A percentile compares a stretch with the other conserved stretches of the same genome.
Evolutionary conservation across 768 basidiomycete species (phyloP).

Genomic region (Cantharellus anzutake): DNA sequence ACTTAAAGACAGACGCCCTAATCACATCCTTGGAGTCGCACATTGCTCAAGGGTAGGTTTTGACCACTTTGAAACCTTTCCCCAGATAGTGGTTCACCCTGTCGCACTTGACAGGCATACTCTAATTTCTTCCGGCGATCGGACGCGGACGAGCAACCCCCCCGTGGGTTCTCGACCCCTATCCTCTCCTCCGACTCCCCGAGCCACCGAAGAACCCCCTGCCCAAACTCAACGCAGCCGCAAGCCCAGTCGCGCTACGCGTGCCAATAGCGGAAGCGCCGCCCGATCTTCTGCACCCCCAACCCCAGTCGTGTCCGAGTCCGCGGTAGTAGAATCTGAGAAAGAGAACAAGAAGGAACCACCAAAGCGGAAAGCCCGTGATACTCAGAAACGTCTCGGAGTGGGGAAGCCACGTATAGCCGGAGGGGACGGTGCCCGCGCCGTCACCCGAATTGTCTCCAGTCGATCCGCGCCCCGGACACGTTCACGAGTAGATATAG

Average conservation of each 20-base stretch:
- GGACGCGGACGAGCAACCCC: neutral
- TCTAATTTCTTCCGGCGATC: neutral
- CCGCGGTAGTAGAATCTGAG: neutral
- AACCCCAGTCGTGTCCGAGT: neutral
- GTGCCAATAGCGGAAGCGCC: neutral
- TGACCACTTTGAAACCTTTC: neutral
- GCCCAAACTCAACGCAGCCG: neutral
- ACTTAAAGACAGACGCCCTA: neutral
- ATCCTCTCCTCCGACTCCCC: neutral
- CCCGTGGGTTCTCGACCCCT: neutral
- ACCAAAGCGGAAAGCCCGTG: neutral
- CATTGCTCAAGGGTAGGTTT: neutral
- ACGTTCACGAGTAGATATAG: neutral
- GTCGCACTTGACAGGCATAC: neutral
- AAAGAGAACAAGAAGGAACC: conserved; percentile 1
- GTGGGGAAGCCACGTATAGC: neutral
- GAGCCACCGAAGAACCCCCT: neutral
- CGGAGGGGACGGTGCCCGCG: neutral
- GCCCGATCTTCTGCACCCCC: neutral
- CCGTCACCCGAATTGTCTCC: neutral
- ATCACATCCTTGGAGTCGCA: neutral
- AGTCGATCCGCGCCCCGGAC: neutral
- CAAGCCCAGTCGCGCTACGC: neutral
- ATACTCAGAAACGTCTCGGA: conserved; percentile 1
- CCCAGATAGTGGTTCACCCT: neutral